Evolutionary conservation across 2,329 filamentous ascomycete species (phyloP), one percentile per base, ranked within the genome.

Genomic region (Colletotrichum higginsianum): DNA sequence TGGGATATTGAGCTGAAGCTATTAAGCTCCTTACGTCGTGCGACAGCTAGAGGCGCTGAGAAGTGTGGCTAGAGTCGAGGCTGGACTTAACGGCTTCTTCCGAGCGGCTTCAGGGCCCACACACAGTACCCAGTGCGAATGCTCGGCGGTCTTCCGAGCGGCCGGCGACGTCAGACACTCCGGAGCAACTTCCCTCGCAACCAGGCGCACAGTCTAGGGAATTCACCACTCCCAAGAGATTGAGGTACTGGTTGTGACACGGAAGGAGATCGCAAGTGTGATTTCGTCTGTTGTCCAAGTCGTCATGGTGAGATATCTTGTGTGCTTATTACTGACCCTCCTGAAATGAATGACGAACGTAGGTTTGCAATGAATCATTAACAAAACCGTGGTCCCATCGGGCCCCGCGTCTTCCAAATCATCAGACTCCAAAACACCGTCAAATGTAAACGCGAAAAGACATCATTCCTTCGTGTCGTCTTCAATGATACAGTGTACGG

Each of bases 401-500:
- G 40, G 12, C n/a, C 21, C 9, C 13, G 44, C 44, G 50, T 53
- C 42, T 62, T 30, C 49, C 50, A 53, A 47, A 46, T 62, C 12
- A 40, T 8, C 35, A 62, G 35, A 38, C 35, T 38, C 35, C 46
- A 35, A 23, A 30, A 11, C 18, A 35, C 47, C 53, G 35, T 44
- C n/a, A 50, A 46, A 47, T 35, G 15, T 40, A 50, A 55, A 42
- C 9, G n/a, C 50, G n/a, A 61, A 56, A 49, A 46, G 58, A n/a
- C 65, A 21, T 71, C 38, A 35, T 50, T 61, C 30, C 53, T 44
- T 68, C 58, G 47, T 72, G 18, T 72, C 60, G 60, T 64, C 35
- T 35, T 69, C 66, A 69, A 72, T 64, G 53, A 60, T 69, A 68
- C 60, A 72, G 47, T 47, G 49, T 53, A 55, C 53, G 40, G 60